phyloP scores from a whole-genome alignment of 768 basidiomycete species.

The Cystobasidiopsis lactophilus region DNA sequence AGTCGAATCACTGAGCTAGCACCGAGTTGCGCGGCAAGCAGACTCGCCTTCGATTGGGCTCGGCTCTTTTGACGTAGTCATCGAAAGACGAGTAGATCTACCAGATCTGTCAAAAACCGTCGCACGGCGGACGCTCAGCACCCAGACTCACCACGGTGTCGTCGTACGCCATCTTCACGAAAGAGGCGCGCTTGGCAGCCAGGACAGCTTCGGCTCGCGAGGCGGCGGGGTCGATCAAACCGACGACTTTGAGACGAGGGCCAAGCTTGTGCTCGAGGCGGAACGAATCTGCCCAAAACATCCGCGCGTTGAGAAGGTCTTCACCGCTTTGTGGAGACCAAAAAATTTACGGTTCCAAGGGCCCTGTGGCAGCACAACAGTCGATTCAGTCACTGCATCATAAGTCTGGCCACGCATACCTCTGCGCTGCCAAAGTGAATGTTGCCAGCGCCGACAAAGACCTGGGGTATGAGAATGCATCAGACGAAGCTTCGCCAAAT shows the following conservation, averaged over 20 bases:
- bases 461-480: too few species aligned
- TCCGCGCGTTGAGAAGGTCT: slow-evolving; percentile 13
- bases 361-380: slow-evolving; percentile 14
- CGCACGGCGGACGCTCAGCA: background rate
- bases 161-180: slow-evolving; percentile 81
- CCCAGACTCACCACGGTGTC: slow-evolving; percentile 33
- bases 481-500: too few species aligned
- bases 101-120: too few species aligned
- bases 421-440: slow-evolving; percentile 61
- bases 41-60: background rate
- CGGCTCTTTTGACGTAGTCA: slow-evolving; percentile 16
- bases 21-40: too few species aligned
- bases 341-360: background rate
- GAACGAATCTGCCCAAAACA: slow-evolving; percentile 32
- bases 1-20: background rate
- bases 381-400: background rate
- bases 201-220: slow-evolving; percentile 61
- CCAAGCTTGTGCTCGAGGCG: slow-evolving; percentile 57
- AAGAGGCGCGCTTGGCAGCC: slow-evolving; percentile 72
- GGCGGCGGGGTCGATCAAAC: slow-evolving; percentile 71
- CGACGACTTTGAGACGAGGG: slow-evolving; percentile 81
- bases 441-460: slow-evolving; percentile 88
- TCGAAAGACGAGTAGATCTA: slow-evolving; percentile 39
- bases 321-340: background rate
- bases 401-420: background rate